Percentiles rank a stretch among this genome's conserved stretches.
phyloP scores from a whole-genome alignment of 108 stramenopile species.

The Stephanodiscus triporus region DNA sequence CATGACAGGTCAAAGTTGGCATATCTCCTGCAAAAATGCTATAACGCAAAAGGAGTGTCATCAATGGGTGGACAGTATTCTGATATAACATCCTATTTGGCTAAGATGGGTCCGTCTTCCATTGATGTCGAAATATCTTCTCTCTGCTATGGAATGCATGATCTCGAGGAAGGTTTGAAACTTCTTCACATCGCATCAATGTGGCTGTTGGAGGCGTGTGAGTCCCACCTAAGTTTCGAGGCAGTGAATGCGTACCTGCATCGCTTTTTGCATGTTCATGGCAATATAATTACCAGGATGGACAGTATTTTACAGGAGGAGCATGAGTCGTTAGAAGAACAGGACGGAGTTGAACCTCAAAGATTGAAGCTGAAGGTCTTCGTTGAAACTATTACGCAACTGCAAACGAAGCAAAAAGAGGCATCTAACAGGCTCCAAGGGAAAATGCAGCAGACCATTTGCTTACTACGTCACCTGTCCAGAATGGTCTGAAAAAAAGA shows the following conservation, averaged over 20 bases:
- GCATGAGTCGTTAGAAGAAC: slow-evolving; percentile 9
- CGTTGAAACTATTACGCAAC: slow-evolving; percentile 47
- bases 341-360: slow-evolving; percentile 24
- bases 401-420: slow-evolving; percentile 52
- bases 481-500: slow-evolving; percentile 64
- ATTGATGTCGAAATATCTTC: slow-evolving; percentile 91
- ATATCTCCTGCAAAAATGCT: slow-evolving; percentile 64
- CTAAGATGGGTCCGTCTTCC: slow-evolving; percentile 83
- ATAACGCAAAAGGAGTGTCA: slow-evolving; percentile 19
- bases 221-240: slow-evolving; percentile 79
- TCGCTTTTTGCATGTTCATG: slow-evolving; percentile 82
- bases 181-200: slow-evolving; percentile 64
- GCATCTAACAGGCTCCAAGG: slow-evolving; percentile 61
- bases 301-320: slow-evolving; percentile 36
- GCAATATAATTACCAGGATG: slow-evolving; percentile 65
- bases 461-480: slow-evolving; percentile 81
- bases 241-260: slow-evolving; percentile 89
- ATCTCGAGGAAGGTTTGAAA: slow-evolving; percentile 82
- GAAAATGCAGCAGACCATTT: slow-evolving; percentile 82
- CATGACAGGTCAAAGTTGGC: slow-evolving; percentile 78
- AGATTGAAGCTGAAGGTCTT: slow-evolving; percentile 50
- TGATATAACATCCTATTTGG: slow-evolving; percentile 72
- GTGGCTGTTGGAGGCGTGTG: slow-evolving; percentile 79
- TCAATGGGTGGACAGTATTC: slow-evolving; percentile 39
- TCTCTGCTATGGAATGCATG: slow-evolving; percentile 84